A percentile compares a stretch with the other conserved stretches of the same genome.
Conservation (phyloP, 2,329 filamentous ascomycete species). For the Biscogniauxia marginata region DNA sequence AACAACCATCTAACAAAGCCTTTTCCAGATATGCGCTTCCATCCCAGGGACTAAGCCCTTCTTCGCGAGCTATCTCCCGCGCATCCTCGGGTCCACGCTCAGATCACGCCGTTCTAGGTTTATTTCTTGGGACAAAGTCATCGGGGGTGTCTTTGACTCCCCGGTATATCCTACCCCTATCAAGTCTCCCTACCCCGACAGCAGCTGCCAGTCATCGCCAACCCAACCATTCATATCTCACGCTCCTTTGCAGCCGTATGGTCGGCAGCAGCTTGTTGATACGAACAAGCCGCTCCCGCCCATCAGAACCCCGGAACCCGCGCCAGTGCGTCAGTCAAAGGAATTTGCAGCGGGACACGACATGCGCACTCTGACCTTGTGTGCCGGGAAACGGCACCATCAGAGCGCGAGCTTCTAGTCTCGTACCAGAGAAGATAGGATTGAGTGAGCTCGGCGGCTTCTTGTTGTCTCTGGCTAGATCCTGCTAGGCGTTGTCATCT, state of each 20-base stretch:
- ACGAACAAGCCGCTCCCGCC: slow-evolving; percentile 33
- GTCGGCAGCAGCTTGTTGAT: slow-evolving; percentile 3
- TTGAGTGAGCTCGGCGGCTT: background rate
- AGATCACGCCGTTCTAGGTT: slow-evolving; percentile 4
- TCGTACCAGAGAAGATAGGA: background rate
- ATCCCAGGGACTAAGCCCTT: slow-evolving; percentile 45
- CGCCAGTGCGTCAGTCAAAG: too few species aligned
- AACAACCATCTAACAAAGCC: background rate
- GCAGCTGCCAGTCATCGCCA: background rate
- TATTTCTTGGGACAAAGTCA: slow-evolving; percentile 11
- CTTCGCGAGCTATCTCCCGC: slow-evolving; percentile 38
- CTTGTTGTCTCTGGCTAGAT: background rate
- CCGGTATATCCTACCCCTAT: background rate
- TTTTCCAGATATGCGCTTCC: slow-evolving; percentile 41
- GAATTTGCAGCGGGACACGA: background rate
- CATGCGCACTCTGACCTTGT: background rate
- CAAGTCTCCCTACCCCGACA: background rate
- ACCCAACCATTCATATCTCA: background rate
- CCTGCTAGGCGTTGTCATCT: background rate
- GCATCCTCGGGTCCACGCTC: slow-evolving; percentile 10
- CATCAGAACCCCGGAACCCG: slow-evolving; percentile 10
- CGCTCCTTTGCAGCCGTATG: background rate
- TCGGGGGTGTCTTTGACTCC: background rate
- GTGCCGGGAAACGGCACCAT: background rate
- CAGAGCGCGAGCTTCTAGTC: background rate